Evolutionary conservation across 2,329 filamentous ascomycete species (phyloP), one percentile per base, ranked within the genome.

Genomic region (Fusarium miscanthi): DNA sequence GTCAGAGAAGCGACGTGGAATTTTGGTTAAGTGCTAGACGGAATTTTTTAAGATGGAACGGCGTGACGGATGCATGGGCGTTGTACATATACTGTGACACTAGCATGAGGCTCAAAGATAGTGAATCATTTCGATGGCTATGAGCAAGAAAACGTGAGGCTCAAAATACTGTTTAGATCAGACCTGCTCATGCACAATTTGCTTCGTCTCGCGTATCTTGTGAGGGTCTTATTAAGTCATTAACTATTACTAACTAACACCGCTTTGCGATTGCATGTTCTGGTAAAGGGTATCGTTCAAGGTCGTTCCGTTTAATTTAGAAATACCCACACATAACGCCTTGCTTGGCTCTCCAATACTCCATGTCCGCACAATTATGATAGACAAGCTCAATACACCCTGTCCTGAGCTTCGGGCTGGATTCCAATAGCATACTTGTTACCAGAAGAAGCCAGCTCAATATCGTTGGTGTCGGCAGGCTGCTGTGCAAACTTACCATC

Each of bases 1-100:
- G 84, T 87, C 88, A 45, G 96, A 99, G 85, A 89, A 91, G 82
- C 88, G 95, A 76, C 90, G 89, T 75, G 96, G 96, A 2, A 92
- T 98, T 65, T 87, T 89, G 74, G 81, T 98, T 81, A 97, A 94
- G 84, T 98, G 94, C 81, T 97, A 81, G 66, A 70, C 17, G 23
- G 35, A 49, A 12, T 45, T 30, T 48, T n/a, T 8, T 27, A 14
- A n/a, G 42, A 27, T 25, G 46, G 21, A 37, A 23, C 37, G 19
- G 25, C 33, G 51, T 33, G 53, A 21, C n/a, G 31, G 38, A 40
- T 42, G 31, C 48, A 56, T 52, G 59, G 49, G 51, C 31, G 43
- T 52, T 68, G 53, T 74, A 68, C 41, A 68, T 71, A 42, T 49
- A 76, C 56, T 69, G 45, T 64, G 61, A 60, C 63, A 66, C 59